Percentiles rank a stretch among this genome's conserved stretches.
Conservation (phyloP, 2,329 filamentous ascomycete species). For the Paecilomyces fulvus region DNA sequence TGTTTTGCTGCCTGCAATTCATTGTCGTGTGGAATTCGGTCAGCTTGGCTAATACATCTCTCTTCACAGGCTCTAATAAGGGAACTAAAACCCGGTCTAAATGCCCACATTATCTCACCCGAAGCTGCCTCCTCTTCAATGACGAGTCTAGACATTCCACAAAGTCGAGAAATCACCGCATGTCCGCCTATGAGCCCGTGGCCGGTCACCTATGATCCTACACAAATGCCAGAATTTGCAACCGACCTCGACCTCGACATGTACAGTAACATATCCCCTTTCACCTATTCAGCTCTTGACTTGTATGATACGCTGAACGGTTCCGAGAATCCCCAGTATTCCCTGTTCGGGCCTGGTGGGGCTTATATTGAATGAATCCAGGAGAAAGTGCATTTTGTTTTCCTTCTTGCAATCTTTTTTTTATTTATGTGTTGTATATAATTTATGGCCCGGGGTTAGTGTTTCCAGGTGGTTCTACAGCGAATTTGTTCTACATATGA, state of each 20-base stretch:
- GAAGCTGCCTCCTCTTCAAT: neutral
- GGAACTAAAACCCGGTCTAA: neutral
- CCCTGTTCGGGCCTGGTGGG: neutral
- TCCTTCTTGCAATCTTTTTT: neutral
- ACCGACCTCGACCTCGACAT: neutral
- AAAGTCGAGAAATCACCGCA: neutral
- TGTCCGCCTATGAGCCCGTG: neutral
- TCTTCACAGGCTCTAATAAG: neutral
- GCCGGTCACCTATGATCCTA: neutral
- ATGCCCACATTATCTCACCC: neutral
- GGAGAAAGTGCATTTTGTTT: neutral
- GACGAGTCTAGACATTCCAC: neutral
- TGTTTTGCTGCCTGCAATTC: neutral
- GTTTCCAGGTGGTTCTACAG: neutral
- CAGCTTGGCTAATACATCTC: neutral
- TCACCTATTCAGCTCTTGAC: neutral
- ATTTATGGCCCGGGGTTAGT: neutral
- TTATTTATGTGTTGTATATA: neutral
- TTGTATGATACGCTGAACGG: neutral
- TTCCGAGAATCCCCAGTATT: neutral
- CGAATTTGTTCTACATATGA: too few relatives aligned
- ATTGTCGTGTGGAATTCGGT: neutral
- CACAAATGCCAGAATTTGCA: neutral
- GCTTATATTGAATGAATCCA: neutral
- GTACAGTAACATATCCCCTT: neutral